Evolutionary conservation across 1,139 yeast species (phyloP), one percentile per base, ranked within the genome.

Genomic region (Blastobotrys aristatus): DNA sequence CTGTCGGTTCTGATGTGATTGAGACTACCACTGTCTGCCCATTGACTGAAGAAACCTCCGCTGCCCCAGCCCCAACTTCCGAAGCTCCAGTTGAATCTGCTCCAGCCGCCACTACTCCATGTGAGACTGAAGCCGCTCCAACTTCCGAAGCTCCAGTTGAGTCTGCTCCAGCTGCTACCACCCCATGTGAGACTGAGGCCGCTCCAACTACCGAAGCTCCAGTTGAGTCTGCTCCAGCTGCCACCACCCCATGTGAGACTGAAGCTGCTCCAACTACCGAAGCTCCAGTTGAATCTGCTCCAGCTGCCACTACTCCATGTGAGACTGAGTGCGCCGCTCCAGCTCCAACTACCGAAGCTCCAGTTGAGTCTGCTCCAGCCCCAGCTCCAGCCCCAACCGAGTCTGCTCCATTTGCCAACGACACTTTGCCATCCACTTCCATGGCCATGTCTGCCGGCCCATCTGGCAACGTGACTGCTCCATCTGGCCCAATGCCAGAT

Each of bases 1-100:
- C 53, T 40, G 33, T 44, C 21, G 53, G 50, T 17, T 33, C 46
- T 22, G 46, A 44, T 26, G 56, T 51, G 36, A 45, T 48, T 49
- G 46, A 42, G 35, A 53, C 55, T 38, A 43, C 49, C 46, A 50
- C 54, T 30, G 48, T 50, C 33, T 53, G 56, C 49, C 56, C 56
- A 44, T 48, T 52, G 52, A 49, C 56, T 29, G 55, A 48, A 44
- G 26, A 18, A 20, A 8, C 37, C 5, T 11, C 42, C 27, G 20
- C 44, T 36, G 29, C 52, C 26, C 29, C 33, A 17, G 42, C 45
- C 13, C 39, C 45, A 31, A 38, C 43, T 26, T 24, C 42, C 24
- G 14, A 45, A 14, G 44, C 50, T 21, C 50, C 48, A 37, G 46
- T 46, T 27, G 40, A 42, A 38, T 43, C 53, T 35, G 37, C 52